Conservation (phyloP, 306 rosid genomes). For the Casuarina equisetifolia region DNA sequence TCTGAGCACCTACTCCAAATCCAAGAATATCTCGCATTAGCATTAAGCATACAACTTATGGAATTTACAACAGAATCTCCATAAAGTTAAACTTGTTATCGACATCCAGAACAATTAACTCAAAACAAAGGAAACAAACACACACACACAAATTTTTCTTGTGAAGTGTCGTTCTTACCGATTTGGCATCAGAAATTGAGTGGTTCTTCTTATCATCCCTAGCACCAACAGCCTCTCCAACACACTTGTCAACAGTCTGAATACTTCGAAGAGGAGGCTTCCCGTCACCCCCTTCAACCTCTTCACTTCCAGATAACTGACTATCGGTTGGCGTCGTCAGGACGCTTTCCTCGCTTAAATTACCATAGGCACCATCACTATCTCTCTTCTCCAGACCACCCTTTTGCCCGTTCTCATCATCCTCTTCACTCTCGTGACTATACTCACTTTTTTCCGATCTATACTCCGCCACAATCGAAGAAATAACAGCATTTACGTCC, state of each 20-base stretch:
- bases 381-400: slow-evolving; percentile 4
- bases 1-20: slow-evolving; percentile 46
- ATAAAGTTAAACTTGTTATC: neutral
- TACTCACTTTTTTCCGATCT: neutral
- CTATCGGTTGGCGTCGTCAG: slow-evolving; percentile 43
- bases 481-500: neutral
- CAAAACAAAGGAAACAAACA: neutral
- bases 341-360: slow-evolving; percentile 4
- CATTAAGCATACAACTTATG: neutral
- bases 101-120: neutral
- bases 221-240: slow-evolving; percentile 11
- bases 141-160: neutral
- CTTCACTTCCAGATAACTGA: slow-evolving; percentile 7
- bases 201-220: slow-evolving; percentile 12
- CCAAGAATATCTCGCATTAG: slow-evolving; percentile 14
- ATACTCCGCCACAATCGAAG: slow-evolving; percentile 10
- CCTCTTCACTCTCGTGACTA: neutral
- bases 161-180: slow-evolving; percentile 31
- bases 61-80: neutral
- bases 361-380: slow-evolving; percentile 8
- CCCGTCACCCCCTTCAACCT: slow-evolving; percentile 9
- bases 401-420: neutral
- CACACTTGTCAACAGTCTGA: slow-evolving; percentile 11
- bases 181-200: slow-evolving; percentile 31
- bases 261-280: slow-evolving; percentile 20